Base-by-base conservation (phyloP, 2,329 filamentous ascomycete genomes). In the Lithohypha guttulata region DNA sequence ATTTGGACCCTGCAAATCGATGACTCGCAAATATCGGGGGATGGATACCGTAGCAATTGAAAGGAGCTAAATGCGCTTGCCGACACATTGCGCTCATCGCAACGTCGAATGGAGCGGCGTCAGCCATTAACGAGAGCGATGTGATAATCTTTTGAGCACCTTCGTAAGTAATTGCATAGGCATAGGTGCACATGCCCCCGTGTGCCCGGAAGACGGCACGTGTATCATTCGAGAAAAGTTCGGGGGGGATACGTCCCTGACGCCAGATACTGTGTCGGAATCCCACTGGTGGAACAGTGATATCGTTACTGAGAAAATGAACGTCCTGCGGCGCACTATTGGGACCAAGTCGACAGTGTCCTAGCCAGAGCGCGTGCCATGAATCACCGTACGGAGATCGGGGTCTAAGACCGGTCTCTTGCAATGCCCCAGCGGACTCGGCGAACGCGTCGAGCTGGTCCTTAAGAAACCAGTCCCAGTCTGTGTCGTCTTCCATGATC, bases 401-500 rank as follows among this genome's bases (percentile, higher is more conserved):
- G 26, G 52, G 45, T 18, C 48, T 46, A 22, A 41, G 41, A n/a
- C 44, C 39, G 14, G 41, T 39, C 44, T 54, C 50, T 30, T 53
- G 52, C 11, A 62, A 48, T 9, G 49, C 49, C 11, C 57, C 52
- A 1, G 58, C 47, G 0, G 51, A 55, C 28, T 51, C 44, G 2
- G 58, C 58, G 18, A 60, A 60, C 23, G 56, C 55, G 7, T 56
- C 57, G 11, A 75, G 59, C 48, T 76, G 71, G 0, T 54, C 36
- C 21, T 68, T 67, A 17, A 75, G 52, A 0, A 61, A 57, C 9
- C 74, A 53, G 41, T 75, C 72, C 72, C 72, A 76, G 54, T 76
- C 71, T 14, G 65, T 61, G 41, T 75, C 71, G 48, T 75, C 71
- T 49, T 76, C 72, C 18, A 75, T 51, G 19, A 75, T 68, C 2